Conservation (phyloP, 306 rosid genomes). For the Rosa chinensis region DNA sequence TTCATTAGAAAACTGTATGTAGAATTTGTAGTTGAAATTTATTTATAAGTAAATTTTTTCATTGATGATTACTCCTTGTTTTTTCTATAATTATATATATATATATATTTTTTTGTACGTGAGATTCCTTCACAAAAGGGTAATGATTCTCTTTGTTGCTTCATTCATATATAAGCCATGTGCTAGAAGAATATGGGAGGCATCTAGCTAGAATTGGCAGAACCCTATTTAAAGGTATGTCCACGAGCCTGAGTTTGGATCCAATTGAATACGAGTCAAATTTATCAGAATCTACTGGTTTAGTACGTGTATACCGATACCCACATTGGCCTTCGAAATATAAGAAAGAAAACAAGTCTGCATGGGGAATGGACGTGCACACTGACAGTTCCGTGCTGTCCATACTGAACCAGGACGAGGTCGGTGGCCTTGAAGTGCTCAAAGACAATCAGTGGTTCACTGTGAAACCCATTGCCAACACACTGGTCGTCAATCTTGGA, state of each 20-base stretch:
- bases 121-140: not conserved
- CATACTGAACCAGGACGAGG: conserved; percentile 45
- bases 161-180: conserved; percentile 48
- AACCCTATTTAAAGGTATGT: conserved; percentile 46
- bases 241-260: conserved; percentile 41
- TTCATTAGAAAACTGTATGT: not conserved
- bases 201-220: conserved; percentile 48
- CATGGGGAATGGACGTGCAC: conserved; percentile 63
- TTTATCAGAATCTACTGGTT: conserved; percentile 47
- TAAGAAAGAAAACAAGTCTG: conserved; percentile 1
- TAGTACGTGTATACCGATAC: conserved; percentile 62
- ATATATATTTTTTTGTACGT: not conserved
- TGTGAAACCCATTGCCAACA: conserved; percentile 49
- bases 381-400: conserved; percentile 68
- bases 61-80: too few relatives aligned
- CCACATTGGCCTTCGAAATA: conserved; percentile 25
- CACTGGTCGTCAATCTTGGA: conserved; percentile 56
- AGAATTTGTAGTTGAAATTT: not conserved
- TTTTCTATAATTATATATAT: not conserved
- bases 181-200: conserved; percentile 52
- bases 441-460: conserved; percentile 51
- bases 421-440: conserved; percentile 62
- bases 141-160: conserved; percentile 11
- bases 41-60: too few relatives aligned
- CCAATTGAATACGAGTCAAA: conserved; percentile 19